Evolutionary conservation across 345 rosid species (phyloP), one percentile per base, ranked within the genome.

Genomic region (Ceriops zippeliana): DNA sequence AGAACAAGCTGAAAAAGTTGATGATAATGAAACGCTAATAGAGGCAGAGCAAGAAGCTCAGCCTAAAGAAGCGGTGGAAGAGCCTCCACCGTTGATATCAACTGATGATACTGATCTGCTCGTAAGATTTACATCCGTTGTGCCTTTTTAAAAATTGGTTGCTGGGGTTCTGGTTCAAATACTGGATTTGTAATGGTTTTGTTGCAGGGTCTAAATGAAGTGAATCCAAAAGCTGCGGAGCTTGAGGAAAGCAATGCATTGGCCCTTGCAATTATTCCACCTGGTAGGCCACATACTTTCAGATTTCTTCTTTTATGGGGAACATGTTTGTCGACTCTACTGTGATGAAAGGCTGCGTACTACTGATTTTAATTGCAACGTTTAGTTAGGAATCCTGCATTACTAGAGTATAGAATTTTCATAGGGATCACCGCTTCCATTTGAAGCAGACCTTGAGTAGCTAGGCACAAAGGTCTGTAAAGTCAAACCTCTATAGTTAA

Each of bases 261-360:
- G 35, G 96, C 99, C 69, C 97, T 96, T 54, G 99, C 98, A 19
- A 96, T 96, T 66, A 65, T 87, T 74, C 89, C 86, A 63, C 80
- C 83, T 46, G 90, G 99, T 89, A 83, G 27, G 79, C 62, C 10
- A 37, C 20, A 7, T 42, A 26, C 5, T n/a, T 1, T 17, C 30
- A 15, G 16, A n/a, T 67, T 19, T 5, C 37, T 27, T 32, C 22
- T 52, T 42, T 42, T 3, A 5, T 42, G 19, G 13, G 49, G 49
- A 13, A 42, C 5, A 15, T 42, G 49, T 3, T 11, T 15, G 49
- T 42, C 5, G 1, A 42, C 49, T 13, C 19, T 42, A 42, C 17
- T 42, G 49, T 11, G 3, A 42, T 42, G 19, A 42, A 42, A 42
- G 13, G 49, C 49, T 42, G 49, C 4, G 5, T 42, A 42, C 17